Evolutionary conservation across 306 rosid species (phyloP).

Genomic region (Prunus campanulata): DNA sequence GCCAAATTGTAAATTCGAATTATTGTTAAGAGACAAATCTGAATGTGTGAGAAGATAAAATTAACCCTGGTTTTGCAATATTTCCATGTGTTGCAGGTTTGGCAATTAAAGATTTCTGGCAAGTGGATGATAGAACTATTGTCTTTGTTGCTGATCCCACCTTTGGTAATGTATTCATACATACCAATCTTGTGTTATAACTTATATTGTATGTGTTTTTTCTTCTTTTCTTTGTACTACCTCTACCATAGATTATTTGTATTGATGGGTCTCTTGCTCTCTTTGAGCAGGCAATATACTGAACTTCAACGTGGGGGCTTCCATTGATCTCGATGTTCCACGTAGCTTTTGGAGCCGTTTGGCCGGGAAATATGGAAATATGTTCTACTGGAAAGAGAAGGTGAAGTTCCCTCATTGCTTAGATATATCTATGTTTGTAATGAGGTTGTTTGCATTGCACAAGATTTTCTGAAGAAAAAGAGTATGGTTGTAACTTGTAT

Average conservation of each 20-base stretch:
- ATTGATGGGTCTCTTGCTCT: neutral
- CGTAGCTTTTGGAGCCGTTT: constrained; percentile 97
- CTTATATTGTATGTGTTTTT: neutral
- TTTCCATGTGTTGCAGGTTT: constrained; percentile 48
- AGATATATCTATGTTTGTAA: neutral
- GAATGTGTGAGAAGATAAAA: neutral
- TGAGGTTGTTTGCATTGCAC: neutral
- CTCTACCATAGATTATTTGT: constrained; percentile 14
- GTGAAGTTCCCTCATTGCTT: constrained; percentile 26
- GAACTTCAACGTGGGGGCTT: constrained; percentile 87
- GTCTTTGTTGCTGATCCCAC: constrained; percentile 99
- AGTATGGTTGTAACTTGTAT: neutral
- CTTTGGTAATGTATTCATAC: constrained; percentile 52
- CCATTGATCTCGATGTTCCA: constrained; percentile 83
- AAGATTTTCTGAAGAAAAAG: neutral
- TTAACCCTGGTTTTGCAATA: neutral
- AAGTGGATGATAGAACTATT: constrained; percentile 93
- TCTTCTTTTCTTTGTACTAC: neutral
- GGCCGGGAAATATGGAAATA: constrained; percentile 91
- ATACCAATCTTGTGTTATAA: neutral
- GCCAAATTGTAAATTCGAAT: neutral
- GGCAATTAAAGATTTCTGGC: constrained; percentile 92
- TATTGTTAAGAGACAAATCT: neutral
- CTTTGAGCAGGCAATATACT: constrained; percentile 76
- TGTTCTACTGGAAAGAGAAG: constrained; percentile 97